Evolutionary conservation across 495 filamentous ascomycete species (phyloP).

Genomic region (Penicillium alfredii): DNA sequence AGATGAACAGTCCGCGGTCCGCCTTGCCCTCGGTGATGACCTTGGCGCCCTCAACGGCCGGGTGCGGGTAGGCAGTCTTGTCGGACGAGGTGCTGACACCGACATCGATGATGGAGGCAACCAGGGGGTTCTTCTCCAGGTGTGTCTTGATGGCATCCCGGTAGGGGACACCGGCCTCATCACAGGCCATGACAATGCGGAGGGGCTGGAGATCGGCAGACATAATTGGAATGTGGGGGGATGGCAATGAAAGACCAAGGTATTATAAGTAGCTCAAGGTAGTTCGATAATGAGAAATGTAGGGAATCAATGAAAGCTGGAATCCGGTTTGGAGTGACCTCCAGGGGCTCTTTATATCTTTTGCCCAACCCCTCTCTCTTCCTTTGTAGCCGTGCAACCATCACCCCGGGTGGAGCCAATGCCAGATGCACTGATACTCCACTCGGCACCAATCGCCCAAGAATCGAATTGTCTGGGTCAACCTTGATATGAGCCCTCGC

Average conservation of each 20-base stretch:
- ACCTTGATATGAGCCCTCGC: conserved; percentile 4
- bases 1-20: conserved; percentile 80
- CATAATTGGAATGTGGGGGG: conserved; percentile 21
- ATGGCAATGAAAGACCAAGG: too few relatives aligned
- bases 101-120: conserved; percentile 63
- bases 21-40: conserved; percentile 60
- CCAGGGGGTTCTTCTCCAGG: conserved; percentile 60
- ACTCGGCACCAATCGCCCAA: conserved; percentile 6
- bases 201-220: conserved; percentile 39
- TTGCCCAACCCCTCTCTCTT: background rate
- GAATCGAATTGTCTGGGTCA: conserved; percentile 1
- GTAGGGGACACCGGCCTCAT: conserved; percentile 74
- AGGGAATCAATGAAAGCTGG: conserved; percentile 1
- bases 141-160: conserved; percentile 72
- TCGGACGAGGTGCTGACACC: conserved; percentile 59
- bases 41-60: conserved; percentile 64
- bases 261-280: too few relatives aligned
- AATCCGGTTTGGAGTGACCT: too few relatives aligned
- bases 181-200: conserved; percentile 56
- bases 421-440: conserved; percentile 11
- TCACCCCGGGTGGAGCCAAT: conserved; percentile 6
- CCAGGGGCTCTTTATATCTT: background rate
- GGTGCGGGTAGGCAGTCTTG: conserved; percentile 80
- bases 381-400: background rate
- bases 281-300: conserved; percentile 1